Conservation (phyloP, 106 monocot genomes). For the Agapanthus africanus region DNA sequence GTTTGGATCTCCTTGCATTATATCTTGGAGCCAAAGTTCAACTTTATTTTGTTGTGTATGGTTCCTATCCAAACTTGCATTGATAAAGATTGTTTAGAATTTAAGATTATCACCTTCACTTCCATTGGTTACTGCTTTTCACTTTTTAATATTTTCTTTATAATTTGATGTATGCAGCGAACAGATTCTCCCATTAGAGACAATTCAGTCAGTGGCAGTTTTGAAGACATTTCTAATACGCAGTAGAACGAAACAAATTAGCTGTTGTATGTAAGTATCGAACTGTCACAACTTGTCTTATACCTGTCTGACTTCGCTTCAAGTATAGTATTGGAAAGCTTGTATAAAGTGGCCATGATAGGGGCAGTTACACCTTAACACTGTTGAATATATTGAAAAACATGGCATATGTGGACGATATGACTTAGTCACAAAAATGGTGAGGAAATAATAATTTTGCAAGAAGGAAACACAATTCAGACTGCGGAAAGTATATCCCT, state of each 20-base stretch:
- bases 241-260: neutral
- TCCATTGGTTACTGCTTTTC: slow-evolving; percentile 1
- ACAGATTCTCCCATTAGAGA: slow-evolving; percentile 7
- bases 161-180: neutral
- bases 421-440: neutral
- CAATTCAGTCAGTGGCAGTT: neutral
- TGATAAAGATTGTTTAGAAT: neutral
- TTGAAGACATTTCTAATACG: neutral
- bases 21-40: neutral
- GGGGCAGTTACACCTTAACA: neutral
- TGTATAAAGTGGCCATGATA: neutral
- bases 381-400: neutral
- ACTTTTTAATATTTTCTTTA: neutral
- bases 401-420: neutral
- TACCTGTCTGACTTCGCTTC: neutral
- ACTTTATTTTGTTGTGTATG: neutral
- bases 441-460: neutral
- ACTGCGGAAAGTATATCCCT: neutral
- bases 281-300: neutral
- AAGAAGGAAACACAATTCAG: neutral
- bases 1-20: neutral
- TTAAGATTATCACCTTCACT: neutral
- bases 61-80: neutral
- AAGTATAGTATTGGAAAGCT: neutral
- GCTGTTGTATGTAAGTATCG: neutral